Evolutionary conservation across 2,329 filamentous ascomycete genomes (phyloP).

Genomic region (Teratosphaeria pseudoeucalypti): DNA sequence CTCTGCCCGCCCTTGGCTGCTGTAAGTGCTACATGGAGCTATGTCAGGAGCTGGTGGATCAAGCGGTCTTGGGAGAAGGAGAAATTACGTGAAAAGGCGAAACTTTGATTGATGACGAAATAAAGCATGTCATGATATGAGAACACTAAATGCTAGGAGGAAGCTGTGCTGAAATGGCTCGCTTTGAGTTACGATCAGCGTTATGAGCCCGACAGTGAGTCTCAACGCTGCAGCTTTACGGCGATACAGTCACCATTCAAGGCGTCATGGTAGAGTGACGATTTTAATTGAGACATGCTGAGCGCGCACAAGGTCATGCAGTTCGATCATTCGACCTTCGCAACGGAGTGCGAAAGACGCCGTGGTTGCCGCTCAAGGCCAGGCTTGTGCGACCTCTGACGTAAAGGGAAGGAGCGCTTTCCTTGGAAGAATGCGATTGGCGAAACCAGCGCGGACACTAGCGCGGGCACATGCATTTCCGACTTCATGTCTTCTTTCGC

Average conservation of each 20-base stretch:
- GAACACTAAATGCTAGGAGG: background rate
- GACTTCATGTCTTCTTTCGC: background rate
- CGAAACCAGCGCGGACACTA: background rate
- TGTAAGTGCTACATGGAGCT: constrained; percentile 57
- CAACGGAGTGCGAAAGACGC: background rate
- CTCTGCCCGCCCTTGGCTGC: constrained; percentile 66
- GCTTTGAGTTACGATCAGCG: too few relatives aligned
- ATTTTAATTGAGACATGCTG: background rate
- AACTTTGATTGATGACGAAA: constrained; percentile 33
- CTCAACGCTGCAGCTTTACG: too few relatives aligned
- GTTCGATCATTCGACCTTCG: background rate
- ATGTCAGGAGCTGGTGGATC: constrained; percentile 60
- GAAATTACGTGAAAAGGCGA: constrained; percentile 47
- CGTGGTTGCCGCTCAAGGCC: background rate
- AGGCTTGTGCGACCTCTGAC: background rate
- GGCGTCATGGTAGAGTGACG: too few relatives aligned
- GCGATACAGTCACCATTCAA: background rate
- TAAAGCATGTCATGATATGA: background rate
- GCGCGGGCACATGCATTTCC: background rate
- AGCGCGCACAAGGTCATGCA: background rate
- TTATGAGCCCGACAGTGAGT: too few relatives aligned
- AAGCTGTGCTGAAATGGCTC: background rate
- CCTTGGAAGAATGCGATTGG: background rate
- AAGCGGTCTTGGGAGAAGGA: constrained; percentile 61
- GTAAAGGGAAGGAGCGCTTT: background rate